Evolutionary conservation across 2,329 filamentous ascomycete species (phyloP).

Genomic region (Penicillium decumbens): DNA sequence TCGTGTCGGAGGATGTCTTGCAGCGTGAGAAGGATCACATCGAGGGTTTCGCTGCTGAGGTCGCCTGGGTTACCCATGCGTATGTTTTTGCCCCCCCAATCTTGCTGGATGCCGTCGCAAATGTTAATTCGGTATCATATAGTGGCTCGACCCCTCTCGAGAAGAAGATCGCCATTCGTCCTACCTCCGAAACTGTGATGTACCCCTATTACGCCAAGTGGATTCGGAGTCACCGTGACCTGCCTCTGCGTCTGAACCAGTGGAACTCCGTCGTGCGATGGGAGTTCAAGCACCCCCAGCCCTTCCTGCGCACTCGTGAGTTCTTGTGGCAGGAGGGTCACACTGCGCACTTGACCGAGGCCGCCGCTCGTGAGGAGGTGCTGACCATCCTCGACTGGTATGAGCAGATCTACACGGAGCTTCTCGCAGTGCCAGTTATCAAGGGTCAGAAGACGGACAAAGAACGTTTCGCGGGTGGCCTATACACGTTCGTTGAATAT

Average conservation of each 20-base stretch:
- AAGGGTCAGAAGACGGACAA: conserved; percentile 94
- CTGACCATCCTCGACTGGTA: conserved; percentile 39
- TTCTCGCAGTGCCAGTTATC: conserved; percentile 91
- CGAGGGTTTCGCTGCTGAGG: conserved; percentile 86
- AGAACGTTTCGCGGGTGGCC: conserved; percentile 73
- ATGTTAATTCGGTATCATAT: conserved; percentile 10
- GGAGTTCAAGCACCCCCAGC: conserved; percentile 48
- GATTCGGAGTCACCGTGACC: conserved; percentile 93
- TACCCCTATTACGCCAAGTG: conserved; percentile 80
- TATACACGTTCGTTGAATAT: conserved; percentile 61
- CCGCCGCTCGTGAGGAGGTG: conserved; percentile 77
- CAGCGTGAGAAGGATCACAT: conserved; percentile 89
- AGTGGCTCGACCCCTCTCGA: conserved; percentile 91
- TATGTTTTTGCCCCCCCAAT: conserved; percentile 18
- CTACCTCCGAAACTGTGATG: conserved; percentile 75
- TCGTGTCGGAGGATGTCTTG: conserved; percentile 85
- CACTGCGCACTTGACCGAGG: conserved; percentile 81
- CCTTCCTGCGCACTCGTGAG: conserved; percentile 85
- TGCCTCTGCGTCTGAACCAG: conserved; percentile 91
- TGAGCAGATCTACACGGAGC: conserved; percentile 68
- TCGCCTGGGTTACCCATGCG: conserved; percentile 51
- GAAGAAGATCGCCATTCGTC: conserved; percentile 66
- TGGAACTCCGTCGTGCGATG: conserved; percentile 87
- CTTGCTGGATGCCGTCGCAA: neutral
- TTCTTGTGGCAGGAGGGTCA: conserved; percentile 99